Evolutionary conservation across 2,329 filamentous ascomycete species (phyloP).

Genomic region (Aspergillus chevalieri): DNA sequence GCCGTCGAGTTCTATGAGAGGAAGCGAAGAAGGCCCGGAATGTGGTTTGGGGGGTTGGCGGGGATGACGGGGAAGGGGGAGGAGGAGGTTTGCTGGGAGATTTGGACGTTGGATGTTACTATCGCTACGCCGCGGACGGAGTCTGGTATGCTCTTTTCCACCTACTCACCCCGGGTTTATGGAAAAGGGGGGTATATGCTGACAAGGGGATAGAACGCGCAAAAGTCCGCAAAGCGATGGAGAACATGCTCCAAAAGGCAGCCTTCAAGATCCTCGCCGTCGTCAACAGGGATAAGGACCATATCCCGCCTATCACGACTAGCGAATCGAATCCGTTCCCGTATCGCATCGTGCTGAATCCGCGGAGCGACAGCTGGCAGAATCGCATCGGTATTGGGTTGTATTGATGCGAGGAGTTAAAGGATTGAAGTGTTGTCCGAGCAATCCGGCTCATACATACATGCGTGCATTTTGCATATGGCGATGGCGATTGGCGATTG

Average conservation of each 20-base stretch:
- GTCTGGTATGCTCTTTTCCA: slow-evolving; percentile 56
- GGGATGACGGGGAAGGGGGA: slow-evolving; percentile 79
- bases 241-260: slow-evolving; percentile 77
- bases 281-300: slow-evolving; percentile 83
- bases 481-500: background rate
- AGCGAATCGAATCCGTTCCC: slow-evolving; percentile 90
- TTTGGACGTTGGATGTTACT: slow-evolving; percentile 91
- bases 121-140: slow-evolving; percentile 84
- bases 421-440: too few species aligned
- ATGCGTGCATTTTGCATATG: background rate
- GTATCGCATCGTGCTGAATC: slow-evolving; percentile 85
- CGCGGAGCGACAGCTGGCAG: slow-evolving; percentile 72
- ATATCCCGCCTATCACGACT: slow-evolving; percentile 94
- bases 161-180: background rate
- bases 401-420: slow-evolving; percentile 43
- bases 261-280: slow-evolving; percentile 84
- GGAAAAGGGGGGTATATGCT: background rate
- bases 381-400: slow-evolving; percentile 75
- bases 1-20: slow-evolving; percentile 94
- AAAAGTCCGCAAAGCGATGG: slow-evolving; percentile 86
- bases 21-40: slow-evolving; percentile 72
- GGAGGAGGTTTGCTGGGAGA: slow-evolving; percentile 95
- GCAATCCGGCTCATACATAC: background rate
- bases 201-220: slow-evolving; percentile 57
- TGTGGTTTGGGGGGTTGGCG: slow-evolving; percentile 51